Evolutionary conservation across 768 basidiomycete species (phyloP).

Genomic region (Leccinellum luteum): DNA sequence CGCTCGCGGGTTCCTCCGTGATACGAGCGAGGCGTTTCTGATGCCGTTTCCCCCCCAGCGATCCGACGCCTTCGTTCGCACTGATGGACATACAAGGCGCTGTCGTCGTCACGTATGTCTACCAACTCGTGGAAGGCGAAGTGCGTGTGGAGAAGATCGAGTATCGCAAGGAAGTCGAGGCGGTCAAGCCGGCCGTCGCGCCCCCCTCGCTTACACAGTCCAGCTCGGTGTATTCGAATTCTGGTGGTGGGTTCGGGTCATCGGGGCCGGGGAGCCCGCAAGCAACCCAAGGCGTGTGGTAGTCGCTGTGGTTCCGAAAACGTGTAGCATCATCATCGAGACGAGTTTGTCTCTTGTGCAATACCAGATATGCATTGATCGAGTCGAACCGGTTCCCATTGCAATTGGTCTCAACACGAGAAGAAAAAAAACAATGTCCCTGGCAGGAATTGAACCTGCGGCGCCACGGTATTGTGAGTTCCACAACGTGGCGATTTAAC

Average conservation of each 20-base stretch:
- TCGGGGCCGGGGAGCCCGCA: slow-evolving; percentile 29
- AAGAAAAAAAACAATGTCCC: slow-evolving; percentile 27
- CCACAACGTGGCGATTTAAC: slow-evolving; percentile 44
- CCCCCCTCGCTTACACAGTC: slow-evolving; percentile 24
- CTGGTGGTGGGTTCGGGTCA: slow-evolving; percentile 17
- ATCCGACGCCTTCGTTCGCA: slow-evolving; percentile 91
- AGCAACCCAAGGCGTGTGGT: slow-evolving; percentile 28
- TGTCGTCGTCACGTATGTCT: slow-evolving; percentile 96
- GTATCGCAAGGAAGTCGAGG: slow-evolving; percentile 63
- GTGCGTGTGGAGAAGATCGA: slow-evolving; percentile 92
- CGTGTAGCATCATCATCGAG: background rate
- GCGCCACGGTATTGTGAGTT: slow-evolving; percentile 33
- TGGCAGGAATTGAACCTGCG: slow-evolving; percentile 38
- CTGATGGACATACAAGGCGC: slow-evolving; percentile 97
- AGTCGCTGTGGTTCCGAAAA: background rate
- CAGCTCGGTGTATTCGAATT: slow-evolving; percentile 33
- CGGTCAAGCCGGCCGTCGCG: slow-evolving; percentile 29
- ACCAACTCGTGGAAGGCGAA: slow-evolving; percentile 91
- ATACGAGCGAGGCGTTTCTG: background rate
- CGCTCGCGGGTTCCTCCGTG: background rate
- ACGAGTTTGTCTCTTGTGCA: background rate
- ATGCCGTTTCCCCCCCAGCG: slow-evolving; percentile 42
- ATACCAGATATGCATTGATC: background rate
- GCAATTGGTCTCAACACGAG: background rate
- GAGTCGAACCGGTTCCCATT: background rate